Percentiles rank a stretch among this genome's conserved stretches.
Conservation (phyloP, 345 rosid genomes). For the Durio zibethinus region DNA sequence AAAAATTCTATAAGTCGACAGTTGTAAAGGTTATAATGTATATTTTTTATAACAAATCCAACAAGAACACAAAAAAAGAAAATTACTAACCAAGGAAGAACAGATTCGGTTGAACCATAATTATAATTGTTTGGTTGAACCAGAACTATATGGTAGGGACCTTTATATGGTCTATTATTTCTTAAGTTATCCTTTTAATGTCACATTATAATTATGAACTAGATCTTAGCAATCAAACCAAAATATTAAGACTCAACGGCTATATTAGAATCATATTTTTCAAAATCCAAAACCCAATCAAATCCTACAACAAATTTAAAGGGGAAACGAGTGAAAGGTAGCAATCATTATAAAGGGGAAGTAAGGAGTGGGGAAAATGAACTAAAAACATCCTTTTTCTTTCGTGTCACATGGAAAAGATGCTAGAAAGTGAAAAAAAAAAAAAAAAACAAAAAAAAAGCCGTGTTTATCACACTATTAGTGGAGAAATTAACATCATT, state of each 20-base stretch:
- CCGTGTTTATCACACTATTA: constrained; percentile 28
- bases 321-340: not conserved
- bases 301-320: not conserved
- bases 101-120: not conserved
- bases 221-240: too few relatives aligned
- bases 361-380: not conserved
- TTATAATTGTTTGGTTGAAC: not conserved
- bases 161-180: not conserved
- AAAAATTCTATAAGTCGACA: not conserved
- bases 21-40: too few relatives aligned
- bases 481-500: constrained; percentile 29
- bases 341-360: constrained; percentile 13
- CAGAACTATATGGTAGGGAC: not conserved
- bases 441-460: constrained; percentile 11
- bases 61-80: not conserved
- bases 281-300: not conserved
- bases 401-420: constrained; percentile 28
- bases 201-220: too few relatives aligned
- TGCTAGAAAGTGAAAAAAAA: constrained; percentile 23
- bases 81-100: not conserved
- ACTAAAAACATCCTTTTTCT: not conserved
- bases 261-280: constrained; percentile 20
- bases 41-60: not conserved
- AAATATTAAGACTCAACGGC: not conserved
- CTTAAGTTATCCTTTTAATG: not conserved